Evolutionary conservation across 2,329 filamentous ascomycete genomes (phyloP).

Genomic region (Colletotrichum graminicola): DNA sequence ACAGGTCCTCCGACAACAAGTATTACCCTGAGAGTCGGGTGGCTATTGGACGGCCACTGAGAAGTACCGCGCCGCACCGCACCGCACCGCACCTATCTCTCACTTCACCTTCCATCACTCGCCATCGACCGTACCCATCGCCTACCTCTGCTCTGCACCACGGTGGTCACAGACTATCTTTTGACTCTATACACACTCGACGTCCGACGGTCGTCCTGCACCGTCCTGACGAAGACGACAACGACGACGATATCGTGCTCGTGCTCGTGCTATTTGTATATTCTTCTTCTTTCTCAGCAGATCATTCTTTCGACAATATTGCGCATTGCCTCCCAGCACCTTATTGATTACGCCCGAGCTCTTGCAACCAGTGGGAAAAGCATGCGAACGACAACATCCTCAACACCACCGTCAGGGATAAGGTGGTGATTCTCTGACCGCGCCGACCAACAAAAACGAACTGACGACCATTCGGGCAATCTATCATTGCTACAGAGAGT

Average conservation of each 20-base stretch:
- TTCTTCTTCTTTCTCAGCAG: slow-evolving; percentile 2
- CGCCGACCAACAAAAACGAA: slow-evolving; percentile 18
- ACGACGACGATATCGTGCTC: not conserved
- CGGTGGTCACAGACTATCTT: slow-evolving; percentile 11
- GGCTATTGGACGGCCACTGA: slow-evolving; percentile 7
- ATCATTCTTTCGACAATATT: slow-evolving; percentile 20
- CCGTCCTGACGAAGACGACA: slow-evolving; percentile 1
- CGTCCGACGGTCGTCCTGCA: slow-evolving; percentile 8
- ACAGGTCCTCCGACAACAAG: slow-evolving; percentile 4
- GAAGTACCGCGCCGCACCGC: slow-evolving; percentile 7
- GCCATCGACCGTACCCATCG: slow-evolving; percentile 1
- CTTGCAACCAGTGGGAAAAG: slow-evolving; percentile 33
- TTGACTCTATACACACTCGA: slow-evolving; percentile 17
- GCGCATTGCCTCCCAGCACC: slow-evolving; percentile 7
- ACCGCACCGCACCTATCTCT: not conserved
- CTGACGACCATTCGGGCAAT: slow-evolving; percentile 8
- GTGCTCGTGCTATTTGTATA: slow-evolving; percentile 1
- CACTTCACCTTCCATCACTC: not conserved
- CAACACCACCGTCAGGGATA: slow-evolving; percentile 36
- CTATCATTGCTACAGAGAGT: not conserved
- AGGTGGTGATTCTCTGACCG: slow-evolving; percentile 38
- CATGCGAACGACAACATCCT: slow-evolving; percentile 35
- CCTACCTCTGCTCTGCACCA: slow-evolving; percentile 4
- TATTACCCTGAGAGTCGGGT: not conserved
- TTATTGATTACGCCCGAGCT: slow-evolving; percentile 11